Evolutionary conservation across 2,329 filamentous ascomycete genomes (phyloP).

Genomic region (Leptographium lundbergii): DNA sequence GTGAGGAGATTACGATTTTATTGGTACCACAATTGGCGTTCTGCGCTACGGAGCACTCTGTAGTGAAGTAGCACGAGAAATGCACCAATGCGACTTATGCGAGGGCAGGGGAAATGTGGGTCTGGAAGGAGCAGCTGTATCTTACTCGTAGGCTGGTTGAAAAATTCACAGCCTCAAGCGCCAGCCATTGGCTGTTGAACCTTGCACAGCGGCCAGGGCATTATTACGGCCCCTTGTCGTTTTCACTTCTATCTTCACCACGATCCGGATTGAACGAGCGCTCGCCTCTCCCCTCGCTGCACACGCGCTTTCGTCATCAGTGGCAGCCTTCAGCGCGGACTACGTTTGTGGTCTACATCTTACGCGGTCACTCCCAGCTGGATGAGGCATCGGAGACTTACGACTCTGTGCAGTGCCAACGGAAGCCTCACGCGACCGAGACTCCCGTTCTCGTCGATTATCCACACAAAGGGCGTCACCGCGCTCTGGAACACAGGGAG

Average conservation of each 20-base stretch:
- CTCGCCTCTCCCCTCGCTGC: not conserved
- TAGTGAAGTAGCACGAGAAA: not conserved
- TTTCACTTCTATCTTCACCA: not conserved
- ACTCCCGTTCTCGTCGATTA: not conserved
- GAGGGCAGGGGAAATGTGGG: not conserved
- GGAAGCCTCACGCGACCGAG: slow-evolving; percentile 5
- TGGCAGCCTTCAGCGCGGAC: not conserved
- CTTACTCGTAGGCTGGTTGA: not conserved
- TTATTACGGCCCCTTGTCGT: not conserved
- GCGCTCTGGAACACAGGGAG: not conserved
- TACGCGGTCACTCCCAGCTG: not conserved
- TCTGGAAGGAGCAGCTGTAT: not conserved
- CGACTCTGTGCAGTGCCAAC: slow-evolving; percentile 12
- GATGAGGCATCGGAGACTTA: slow-evolving; percentile 8
- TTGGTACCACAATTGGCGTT: too few relatives aligned
- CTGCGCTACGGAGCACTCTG: not conserved
- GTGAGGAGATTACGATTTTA: too few relatives aligned
- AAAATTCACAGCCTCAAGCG: not conserved
- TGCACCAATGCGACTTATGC: not conserved
- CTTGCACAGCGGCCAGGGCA: not conserved
- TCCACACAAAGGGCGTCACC: not conserved
- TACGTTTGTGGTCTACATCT: not conserved
- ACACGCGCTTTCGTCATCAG: not conserved
- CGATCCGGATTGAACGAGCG: not conserved
- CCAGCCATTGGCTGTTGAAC: not conserved